Base-by-base conservation (phyloP, 1,284 basidiomycete genomes). In the Cryptococcus sp. region DNA sequence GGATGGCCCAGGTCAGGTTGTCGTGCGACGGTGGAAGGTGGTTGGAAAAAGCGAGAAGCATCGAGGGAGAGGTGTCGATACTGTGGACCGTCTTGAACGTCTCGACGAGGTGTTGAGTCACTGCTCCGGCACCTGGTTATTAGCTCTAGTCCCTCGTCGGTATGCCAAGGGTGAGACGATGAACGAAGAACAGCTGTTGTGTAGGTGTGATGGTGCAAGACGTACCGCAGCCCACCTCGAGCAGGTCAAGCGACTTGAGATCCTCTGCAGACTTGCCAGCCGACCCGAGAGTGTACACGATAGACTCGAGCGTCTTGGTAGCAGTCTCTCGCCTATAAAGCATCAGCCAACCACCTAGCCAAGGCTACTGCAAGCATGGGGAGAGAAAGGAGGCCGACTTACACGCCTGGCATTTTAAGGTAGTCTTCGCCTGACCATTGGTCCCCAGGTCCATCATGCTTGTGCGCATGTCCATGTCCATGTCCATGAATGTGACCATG, bases 141-240 rank as follows among this genome's bases (percentile, higher is more conserved):
- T n/a, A 37, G 38, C 16, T 22, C 31, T 11, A 10, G 37, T 25
- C 22, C 3, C 12, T n/a, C n/a, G n/a, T n/a, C n/a, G n/a, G n/a
- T n/a, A n/a, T n/a, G n/a, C n/a, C n/a, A n/a, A 14, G 23, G 1
- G 28, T 5, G 16, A n/a, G 26, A 18, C 16, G 32, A 23, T 7
- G 38, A n/a, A 18, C 24, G 26, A 28, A 42, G 31, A 11, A 28
- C 16, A 23, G 25, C 19, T 6, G 26, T 33, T 14, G 22, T n/a
- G n/a, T n/a, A n/a, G n/a, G n/a, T n/a, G n/a, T n/a, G n/a, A n/a
- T n/a, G 21, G 22, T 25, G 34, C 14, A 35, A 12, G 24, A 58
- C 58, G 42, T 39, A 63, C 62, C 67, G 48, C 54, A 53, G 21
- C 67, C 67, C 19, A 69, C 50, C 47, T 69, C 67, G 36, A 67